phyloP scores from a whole-genome alignment of 495 filamentous ascomycete genomes.

The Oidiodendron maius region DNA sequence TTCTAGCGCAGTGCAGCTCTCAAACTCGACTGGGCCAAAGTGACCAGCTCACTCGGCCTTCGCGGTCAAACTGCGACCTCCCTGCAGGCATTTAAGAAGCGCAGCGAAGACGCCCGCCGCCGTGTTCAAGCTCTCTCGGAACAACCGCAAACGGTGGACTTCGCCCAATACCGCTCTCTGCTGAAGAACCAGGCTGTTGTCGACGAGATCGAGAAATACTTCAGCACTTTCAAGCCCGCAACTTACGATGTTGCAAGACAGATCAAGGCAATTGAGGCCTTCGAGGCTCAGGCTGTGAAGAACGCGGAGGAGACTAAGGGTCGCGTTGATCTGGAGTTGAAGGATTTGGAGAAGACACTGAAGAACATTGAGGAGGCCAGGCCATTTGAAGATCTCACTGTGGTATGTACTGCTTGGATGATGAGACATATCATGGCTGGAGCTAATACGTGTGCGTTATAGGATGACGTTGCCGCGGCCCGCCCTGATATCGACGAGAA shows the following conservation, averaged over 20 bases:
- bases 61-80: constrained; percentile 87
- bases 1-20: constrained; percentile 91
- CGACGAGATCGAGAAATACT: constrained; percentile 93
- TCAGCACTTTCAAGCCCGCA: constrained; percentile 81
- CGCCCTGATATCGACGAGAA: constrained; percentile 95
- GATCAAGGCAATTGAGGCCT: constrained; percentile 94
- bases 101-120: constrained; percentile 97
- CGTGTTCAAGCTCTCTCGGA: constrained; percentile 75
- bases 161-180: constrained; percentile 79
- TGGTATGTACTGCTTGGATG: constrained; percentile 58
- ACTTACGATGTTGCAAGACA: constrained; percentile 87
- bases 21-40: constrained; percentile 97
- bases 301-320: constrained; percentile 93
- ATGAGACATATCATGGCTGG: background rate
- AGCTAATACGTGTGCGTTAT: constrained; percentile 10
- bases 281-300: constrained; percentile 94
- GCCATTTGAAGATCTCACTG: constrained; percentile 95
- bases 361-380: constrained; percentile 95
- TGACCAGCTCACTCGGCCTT: constrained; percentile 87
- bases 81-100: constrained; percentile 96
- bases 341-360: constrained; percentile 86
- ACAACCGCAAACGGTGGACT: constrained; percentile 80
- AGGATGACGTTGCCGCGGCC: constrained; percentile 92
- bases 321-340: constrained; percentile 87
- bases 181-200: constrained; percentile 94